phyloP scores from a whole-genome alignment of 306 rosid genomes.

The Dicorynia guianensis region DNA sequence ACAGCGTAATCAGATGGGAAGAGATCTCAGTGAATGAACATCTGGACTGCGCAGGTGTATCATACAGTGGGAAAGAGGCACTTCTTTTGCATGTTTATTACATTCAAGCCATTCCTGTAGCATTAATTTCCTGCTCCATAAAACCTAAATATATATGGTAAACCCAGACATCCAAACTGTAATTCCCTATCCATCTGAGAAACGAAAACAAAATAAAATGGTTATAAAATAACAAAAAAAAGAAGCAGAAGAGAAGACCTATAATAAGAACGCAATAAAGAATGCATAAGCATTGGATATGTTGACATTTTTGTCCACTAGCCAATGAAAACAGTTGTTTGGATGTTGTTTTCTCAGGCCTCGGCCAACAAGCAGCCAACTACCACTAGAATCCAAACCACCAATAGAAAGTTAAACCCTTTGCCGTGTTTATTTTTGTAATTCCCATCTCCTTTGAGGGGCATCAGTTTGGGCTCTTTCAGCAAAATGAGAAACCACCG shows the following conservation, averaged over 20 bases:
- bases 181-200: too few relatives aligned
- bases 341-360: background rate
- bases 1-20: background rate
- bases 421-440: background rate
- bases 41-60: background rate
- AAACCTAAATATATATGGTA: background rate
- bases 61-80: background rate
- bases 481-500: conserved; percentile 23
- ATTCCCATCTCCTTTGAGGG: background rate
- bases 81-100: background rate
- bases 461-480: background rate
- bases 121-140: background rate
- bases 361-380: conserved; percentile 8
- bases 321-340: background rate
- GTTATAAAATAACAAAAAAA: too few relatives aligned
- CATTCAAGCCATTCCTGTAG: background rate
- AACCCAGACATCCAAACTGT: too few relatives aligned
- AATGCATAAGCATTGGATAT: too few relatives aligned
- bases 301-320: too few relatives aligned
- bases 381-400: conserved; percentile 38
- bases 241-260: too few relatives aligned
- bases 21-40: background rate
- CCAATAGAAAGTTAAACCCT: background rate
- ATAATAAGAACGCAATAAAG: too few relatives aligned
- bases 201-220: too few relatives aligned